Conservation (phyloP, 352 stramenopile genomes). For the Blastocystis sp. region DNA sequence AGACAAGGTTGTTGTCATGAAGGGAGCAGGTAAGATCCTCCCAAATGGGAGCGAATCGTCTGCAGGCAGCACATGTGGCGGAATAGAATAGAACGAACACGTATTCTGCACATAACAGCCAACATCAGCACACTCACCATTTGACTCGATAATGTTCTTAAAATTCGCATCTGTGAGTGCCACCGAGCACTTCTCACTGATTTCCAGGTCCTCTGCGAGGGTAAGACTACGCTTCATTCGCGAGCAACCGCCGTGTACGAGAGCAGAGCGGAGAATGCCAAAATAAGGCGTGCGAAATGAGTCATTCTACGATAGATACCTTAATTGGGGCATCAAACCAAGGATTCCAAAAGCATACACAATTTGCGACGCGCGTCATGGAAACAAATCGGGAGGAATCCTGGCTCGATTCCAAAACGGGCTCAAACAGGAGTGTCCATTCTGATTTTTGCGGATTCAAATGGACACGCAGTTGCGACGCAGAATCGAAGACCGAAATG, state of each 20-base stretch:
- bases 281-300: no score
- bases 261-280: no score
- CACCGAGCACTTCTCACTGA: slow-evolving; percentile 48
- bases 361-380: no score
- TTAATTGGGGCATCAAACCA: no score
- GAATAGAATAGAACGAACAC: slow-evolving; percentile 69
- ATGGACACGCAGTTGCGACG: slow-evolving; percentile 19
- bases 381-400: no score
- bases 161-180: slow-evolving; percentile 54
- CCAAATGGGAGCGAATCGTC: slow-evolving; percentile 63
- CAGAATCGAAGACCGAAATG: neutral
- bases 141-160: slow-evolving; percentile 62
- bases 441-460: neutral
- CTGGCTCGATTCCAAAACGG: no score
- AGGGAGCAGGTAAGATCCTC: slow-evolving; percentile 18
- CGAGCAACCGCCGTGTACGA: no score
- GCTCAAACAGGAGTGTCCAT: neutral
- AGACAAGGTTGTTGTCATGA: slow-evolving; percentile 6
- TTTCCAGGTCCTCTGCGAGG: slow-evolving; percentile 5
- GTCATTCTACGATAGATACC: no score
- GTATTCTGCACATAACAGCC: slow-evolving; percentile 19
- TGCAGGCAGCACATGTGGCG: slow-evolving; percentile 58
- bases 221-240: neutral
- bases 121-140: neutral
- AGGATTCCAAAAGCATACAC: no score